These are phyloP conservation scores for Lyophyllum shimeji DNA, from an alignment of 768 basidiomycete genomes.

Conservation along the genomic window DNA sequence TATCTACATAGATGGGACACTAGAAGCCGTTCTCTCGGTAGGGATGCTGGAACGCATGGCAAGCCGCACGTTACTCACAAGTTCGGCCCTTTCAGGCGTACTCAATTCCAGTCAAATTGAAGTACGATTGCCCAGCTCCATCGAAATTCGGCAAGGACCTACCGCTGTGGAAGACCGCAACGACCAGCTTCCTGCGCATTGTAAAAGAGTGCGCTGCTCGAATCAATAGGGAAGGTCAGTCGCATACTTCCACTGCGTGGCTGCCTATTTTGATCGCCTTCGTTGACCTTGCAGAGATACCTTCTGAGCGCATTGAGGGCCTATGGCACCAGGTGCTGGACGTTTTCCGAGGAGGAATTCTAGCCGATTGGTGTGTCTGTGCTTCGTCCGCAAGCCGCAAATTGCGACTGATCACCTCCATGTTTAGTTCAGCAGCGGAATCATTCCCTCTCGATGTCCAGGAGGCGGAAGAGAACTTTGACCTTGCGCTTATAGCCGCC, in stretches of 20 bases:
- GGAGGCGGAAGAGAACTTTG: slow-evolving; percentile 82
- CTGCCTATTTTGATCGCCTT: neutral
- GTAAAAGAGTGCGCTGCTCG: slow-evolving; percentile 64
- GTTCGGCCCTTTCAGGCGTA: slow-evolving; percentile 55
- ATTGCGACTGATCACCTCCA: neutral
- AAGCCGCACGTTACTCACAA: neutral
- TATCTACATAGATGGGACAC: slow-evolving; percentile 78
- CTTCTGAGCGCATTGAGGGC: slow-evolving; percentile 66
- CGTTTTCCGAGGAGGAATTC: slow-evolving; percentile 76
- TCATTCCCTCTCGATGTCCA: slow-evolving; percentile 62
- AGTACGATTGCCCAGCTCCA: slow-evolving; percentile 91
- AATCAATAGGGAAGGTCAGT: slow-evolving; percentile 50
- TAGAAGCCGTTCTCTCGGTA: slow-evolving; percentile 82
- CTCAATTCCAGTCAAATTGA: slow-evolving; percentile 88
- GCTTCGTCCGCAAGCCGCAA: neutral
- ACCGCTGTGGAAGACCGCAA: slow-evolving; percentile 97
- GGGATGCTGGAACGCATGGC: slow-evolving; percentile 20
- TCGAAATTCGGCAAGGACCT: slow-evolving; percentile 85
- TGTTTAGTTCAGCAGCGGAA: slow-evolving; percentile 54
- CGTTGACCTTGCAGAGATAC: slow-evolving; percentile 46
- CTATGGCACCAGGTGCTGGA: slow-evolving; percentile 87
- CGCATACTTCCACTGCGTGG: neutral
- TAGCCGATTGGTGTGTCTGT: slow-evolving; percentile 71
- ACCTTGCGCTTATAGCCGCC: slow-evolving; percentile 73
- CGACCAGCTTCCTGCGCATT: slow-evolving; percentile 68